Conservation (phyloP, 192 early-diverging fungal species). For the Rhizoclosmatium sp. region DNA sequence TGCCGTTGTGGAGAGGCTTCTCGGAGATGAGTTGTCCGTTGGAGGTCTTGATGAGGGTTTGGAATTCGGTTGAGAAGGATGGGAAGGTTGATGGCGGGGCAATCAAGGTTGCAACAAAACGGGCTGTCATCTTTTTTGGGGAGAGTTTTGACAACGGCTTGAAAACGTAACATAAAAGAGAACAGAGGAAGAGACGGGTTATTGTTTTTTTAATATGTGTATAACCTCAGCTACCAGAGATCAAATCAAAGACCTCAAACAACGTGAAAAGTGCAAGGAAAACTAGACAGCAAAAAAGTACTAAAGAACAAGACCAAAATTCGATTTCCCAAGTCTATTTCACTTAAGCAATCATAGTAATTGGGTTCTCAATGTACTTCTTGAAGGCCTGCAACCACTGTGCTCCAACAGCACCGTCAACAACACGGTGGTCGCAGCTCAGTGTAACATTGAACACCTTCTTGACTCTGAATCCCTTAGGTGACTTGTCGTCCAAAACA, state of each 20-base stretch:
- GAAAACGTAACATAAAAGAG: not conserved
- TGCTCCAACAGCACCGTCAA: constrained; percentile 94
- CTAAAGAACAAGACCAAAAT: not conserved
- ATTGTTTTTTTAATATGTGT: not conserved
- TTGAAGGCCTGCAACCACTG: constrained; percentile 90
- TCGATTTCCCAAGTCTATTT: not conserved
- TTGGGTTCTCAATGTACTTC: constrained; percentile 92
- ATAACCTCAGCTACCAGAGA: too few relatives aligned
- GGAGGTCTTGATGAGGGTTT: not conserved
- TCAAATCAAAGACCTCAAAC: too few relatives aligned
- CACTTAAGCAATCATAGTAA: constrained; percentile 88
- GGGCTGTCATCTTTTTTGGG: not conserved
- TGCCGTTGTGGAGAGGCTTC: not conserved
- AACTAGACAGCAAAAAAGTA: not conserved
- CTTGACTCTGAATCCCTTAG: constrained; percentile 61
- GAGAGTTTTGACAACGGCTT: not conserved
- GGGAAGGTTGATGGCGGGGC: not conserved
- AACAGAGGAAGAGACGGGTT: not conserved
- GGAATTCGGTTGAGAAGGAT: not conserved
- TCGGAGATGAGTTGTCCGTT: not conserved
- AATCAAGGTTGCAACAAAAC: constrained; percentile 5
- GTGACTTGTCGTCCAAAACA: constrained; percentile 51
- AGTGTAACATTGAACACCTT: constrained; percentile 87
- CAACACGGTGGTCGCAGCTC: constrained; percentile 92
- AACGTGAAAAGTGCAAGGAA: too few relatives aligned